phyloP scores from a whole-genome alignment of 192 early-diverging fungal genomes.

The Paraglomus brasilianum region DNA sequence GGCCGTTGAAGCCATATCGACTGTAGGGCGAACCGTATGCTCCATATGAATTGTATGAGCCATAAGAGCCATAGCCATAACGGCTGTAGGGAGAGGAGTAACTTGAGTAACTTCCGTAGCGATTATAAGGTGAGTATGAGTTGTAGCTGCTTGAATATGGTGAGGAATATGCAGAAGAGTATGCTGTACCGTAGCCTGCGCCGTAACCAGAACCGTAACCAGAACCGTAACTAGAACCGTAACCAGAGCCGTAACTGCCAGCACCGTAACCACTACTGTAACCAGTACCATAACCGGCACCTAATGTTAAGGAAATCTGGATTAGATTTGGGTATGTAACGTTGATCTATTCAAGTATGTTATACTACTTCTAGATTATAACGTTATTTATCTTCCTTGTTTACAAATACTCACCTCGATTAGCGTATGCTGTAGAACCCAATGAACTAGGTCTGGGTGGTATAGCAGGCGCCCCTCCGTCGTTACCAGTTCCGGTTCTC shows the following conservation, averaged over 20 bases:
- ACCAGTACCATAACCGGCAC: slow-evolving; percentile 36
- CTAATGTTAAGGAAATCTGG: slow-evolving; percentile 19
- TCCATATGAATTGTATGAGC: slow-evolving; percentile 51
- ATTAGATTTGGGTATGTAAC: neutral
- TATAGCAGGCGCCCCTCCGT: slow-evolving; percentile 38
- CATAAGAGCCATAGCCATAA: slow-evolving; percentile 50
- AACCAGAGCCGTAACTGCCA: slow-evolving; percentile 42
- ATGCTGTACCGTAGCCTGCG: slow-evolving; percentile 39
- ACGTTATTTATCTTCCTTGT: too few species aligned
- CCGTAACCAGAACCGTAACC: slow-evolving; percentile 51
- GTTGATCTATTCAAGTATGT: too few species aligned
- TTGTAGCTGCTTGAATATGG: slow-evolving; percentile 39
- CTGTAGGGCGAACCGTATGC: slow-evolving; percentile 39
- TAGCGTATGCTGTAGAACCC: slow-evolving; percentile 28
- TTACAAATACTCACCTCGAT: slow-evolving; percentile 11
- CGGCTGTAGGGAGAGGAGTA: slow-evolving; percentile 24
- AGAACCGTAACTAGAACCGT: slow-evolving; percentile 48
- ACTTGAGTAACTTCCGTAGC: slow-evolving; percentile 38
- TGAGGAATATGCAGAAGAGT: slow-evolving; percentile 41
- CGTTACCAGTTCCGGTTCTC: slow-evolving; percentile 4
- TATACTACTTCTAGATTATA: too few species aligned
- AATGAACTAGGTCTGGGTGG: slow-evolving; percentile 42
- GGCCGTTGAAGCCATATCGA: slow-evolving; percentile 45
- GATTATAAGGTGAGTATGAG: slow-evolving; percentile 30
- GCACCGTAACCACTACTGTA: slow-evolving; percentile 46